Evolutionary conservation across 345 rosid species (phyloP).

Genomic region (Jatropha curcas): DNA sequence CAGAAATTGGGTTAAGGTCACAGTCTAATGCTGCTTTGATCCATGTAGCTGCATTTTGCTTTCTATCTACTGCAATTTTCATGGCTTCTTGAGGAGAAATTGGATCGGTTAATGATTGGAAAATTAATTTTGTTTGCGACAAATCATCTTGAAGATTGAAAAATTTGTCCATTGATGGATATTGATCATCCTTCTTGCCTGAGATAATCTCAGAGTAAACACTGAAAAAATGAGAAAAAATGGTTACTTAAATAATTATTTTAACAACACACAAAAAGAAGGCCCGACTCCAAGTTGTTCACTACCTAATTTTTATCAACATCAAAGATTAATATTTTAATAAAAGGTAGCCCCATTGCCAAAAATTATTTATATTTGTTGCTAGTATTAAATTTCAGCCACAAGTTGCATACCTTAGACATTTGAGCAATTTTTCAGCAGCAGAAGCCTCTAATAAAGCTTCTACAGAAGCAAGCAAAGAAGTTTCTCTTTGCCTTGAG

Average conservation of each 20-base stretch:
- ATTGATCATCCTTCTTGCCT: constrained; percentile 35
- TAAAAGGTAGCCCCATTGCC: no score
- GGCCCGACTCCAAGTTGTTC: no score
- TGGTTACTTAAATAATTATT: neutral
- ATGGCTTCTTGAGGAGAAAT: constrained; percentile 23
- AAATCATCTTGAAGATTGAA: constrained; percentile 59
- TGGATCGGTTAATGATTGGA: constrained; percentile 36
- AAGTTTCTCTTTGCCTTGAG: constrained; percentile 51
- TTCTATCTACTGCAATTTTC: constrained; percentile 46
- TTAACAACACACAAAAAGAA: no score
- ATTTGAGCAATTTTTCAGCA: constrained; percentile 62
- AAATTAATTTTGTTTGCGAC: constrained; percentile 41
- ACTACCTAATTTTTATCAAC: no score
- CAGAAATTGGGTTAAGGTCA: constrained; percentile 45
- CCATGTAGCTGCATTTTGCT: constrained; percentile 51
- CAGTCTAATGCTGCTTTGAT: constrained; percentile 59
- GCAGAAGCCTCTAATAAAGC: constrained; percentile 71
- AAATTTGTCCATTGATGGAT: constrained; percentile 47
- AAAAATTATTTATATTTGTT: no score
- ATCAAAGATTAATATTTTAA: no score
- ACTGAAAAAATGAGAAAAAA: constrained; percentile 31
- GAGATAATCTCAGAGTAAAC: constrained; percentile 58
- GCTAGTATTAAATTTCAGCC: no score
- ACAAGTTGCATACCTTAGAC: constrained; percentile 46
- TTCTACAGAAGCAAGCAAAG: constrained; percentile 53